Conservation (phyloP, 83 land plant species). For the Larix sibirica region DNA sequence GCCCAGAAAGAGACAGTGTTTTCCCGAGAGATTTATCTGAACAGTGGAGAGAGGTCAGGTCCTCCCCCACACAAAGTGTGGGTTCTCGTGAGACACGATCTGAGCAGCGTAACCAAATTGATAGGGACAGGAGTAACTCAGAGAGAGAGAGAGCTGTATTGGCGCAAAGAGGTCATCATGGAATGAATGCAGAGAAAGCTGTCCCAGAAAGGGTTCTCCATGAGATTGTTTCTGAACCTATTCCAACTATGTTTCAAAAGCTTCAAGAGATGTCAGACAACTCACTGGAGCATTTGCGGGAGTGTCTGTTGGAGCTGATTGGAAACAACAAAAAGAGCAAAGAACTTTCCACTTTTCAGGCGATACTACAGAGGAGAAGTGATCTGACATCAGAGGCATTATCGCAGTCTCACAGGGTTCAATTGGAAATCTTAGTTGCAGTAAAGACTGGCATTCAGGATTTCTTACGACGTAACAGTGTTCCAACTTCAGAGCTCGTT, state of each 20-base stretch:
- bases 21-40: conserved; percentile 41
- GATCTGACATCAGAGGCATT: conserved; percentile 66
- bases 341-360: conserved; percentile 52
- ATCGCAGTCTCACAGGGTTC: conserved; percentile 54
- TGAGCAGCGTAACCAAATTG: conserved; percentile 20
- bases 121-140: conserved; percentile 36
- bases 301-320: conserved; percentile 45
- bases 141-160: conserved; percentile 29
- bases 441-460: conserved; percentile 80
- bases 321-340: conserved; percentile 44
- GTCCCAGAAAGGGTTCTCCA: conserved; percentile 36
- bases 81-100: conserved; percentile 46
- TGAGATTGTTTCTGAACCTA: conserved; percentile 72
- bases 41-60: conserved; percentile 28
- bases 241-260: conserved; percentile 46
- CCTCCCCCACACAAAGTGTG: conserved; percentile 44
- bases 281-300: conserved; percentile 55
- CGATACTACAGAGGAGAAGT: conserved; percentile 50
- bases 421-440: conserved; percentile 80
- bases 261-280: conserved; percentile 69
- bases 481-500: conserved; percentile 39
- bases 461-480: conserved; percentile 37
- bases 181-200: conserved; percentile 3
- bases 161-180: conserved; percentile 23
- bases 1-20: conserved; percentile 11